These are phyloP conservation scores for Candida alai DNA, from an alignment of 805 yeast species.

Conservation along the genomic window DNA sequence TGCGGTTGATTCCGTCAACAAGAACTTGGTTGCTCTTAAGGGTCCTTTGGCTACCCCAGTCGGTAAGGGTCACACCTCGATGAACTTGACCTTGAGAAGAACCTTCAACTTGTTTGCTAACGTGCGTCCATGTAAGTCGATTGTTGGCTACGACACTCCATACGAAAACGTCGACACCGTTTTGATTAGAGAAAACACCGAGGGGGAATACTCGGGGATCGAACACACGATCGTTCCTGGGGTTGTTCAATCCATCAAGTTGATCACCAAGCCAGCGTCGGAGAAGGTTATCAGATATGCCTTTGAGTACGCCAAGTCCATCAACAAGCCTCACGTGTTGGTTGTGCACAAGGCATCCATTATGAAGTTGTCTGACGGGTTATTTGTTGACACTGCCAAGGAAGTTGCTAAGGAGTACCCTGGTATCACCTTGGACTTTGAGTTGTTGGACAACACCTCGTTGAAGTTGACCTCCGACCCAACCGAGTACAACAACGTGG, in stretches of 20 bases:
- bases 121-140: slow-evolving; percentile 93
- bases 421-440: slow-evolving; percentile 76
- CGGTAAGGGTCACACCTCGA: slow-evolving; percentile 97
- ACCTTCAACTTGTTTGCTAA: slow-evolving; percentile 95
- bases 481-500: slow-evolving; percentile 77
- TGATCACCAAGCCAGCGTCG: slow-evolving; percentile 94
- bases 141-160: slow-evolving; percentile 91
- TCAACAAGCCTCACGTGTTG: slow-evolving; percentile 80
- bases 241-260: slow-evolving; percentile 95
- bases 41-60: slow-evolving; percentile 99
- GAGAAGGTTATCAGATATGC: slow-evolving; percentile 97
- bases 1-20: slow-evolving; percentile 90
- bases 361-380: slow-evolving; percentile 97
- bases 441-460: slow-evolving; percentile 93
- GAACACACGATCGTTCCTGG: slow-evolving; percentile 98
- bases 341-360: slow-evolving; percentile 98
- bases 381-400: slow-evolving; percentile 87
- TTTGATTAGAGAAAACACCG: slow-evolving; percentile 97
- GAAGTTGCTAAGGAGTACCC: slow-evolving; percentile 91
- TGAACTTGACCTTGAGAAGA: slow-evolving; percentile 96
- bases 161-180: slow-evolving; percentile 89
- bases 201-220: slow-evolving; percentile 99
- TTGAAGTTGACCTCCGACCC: slow-evolving; percentile 89
- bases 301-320: slow-evolving; percentile 89
- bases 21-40: slow-evolving; percentile 90